Conservation (phyloP, 208 protist species). For the Baffinella frigidus region DNA sequence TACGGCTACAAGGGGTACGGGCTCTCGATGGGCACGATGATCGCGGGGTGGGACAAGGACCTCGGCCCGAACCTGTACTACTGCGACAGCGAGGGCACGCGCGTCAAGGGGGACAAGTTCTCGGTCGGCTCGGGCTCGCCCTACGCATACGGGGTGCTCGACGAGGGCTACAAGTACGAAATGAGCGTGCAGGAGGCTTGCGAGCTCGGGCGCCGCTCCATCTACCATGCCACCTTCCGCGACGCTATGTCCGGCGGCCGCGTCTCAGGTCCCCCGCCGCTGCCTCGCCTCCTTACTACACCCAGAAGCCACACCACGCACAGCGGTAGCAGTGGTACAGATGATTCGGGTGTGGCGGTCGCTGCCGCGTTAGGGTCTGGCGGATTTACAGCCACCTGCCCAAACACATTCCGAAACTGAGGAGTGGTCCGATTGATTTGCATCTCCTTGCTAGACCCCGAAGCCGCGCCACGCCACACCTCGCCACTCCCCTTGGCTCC, state of each 20-base stretch:
- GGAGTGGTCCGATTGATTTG: too few relatives aligned
- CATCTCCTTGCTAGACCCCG: too few relatives aligned
- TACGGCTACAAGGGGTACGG: conserved; percentile 96
- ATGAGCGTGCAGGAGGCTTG: conserved; percentile 87
- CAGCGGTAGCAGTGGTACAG: too few relatives aligned
- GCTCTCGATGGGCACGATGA: conserved; percentile 89
- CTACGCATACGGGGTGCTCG: conserved; percentile 99
- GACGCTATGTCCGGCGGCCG: conserved; percentile 96
- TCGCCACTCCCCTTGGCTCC: too few relatives aligned
- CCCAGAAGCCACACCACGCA: too few relatives aligned
- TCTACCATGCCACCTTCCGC: conserved; percentile 98
- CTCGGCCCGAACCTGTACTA: conserved; percentile 96
- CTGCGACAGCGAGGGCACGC: conserved; percentile 98
- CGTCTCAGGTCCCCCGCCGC: too few relatives aligned
- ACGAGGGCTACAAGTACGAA: conserved; percentile 89
- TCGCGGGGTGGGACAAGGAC: conserved; percentile 75
- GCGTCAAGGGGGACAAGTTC: conserved; percentile 95
- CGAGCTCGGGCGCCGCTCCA: conserved; percentile 94
- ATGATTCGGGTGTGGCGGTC: too few relatives aligned
- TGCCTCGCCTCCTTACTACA: too few relatives aligned
- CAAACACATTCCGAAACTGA: too few relatives aligned
- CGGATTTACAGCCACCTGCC: too few relatives aligned
- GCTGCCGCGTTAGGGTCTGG: too few relatives aligned
- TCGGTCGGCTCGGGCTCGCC: conserved; percentile 98
- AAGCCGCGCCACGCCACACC: too few relatives aligned